Evolutionary conservation across 176 grass and related monocot species (phyloP).

Genomic region (Carex kokanica): DNA sequence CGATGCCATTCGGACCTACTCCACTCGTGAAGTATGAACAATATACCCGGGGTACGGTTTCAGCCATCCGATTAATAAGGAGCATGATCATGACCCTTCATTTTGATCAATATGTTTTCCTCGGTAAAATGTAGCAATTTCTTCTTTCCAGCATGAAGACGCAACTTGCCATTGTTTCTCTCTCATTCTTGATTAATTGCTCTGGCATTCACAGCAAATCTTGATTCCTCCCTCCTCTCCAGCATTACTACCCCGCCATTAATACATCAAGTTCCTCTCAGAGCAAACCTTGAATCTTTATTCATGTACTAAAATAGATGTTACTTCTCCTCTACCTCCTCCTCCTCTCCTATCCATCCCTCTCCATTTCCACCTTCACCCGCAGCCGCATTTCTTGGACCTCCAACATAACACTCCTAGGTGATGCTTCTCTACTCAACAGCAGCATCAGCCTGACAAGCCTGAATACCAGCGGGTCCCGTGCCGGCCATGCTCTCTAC

Average conservation of each 20-base stretch:
- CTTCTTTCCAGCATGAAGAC: not conserved
- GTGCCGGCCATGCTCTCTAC: constrained; percentile 45
- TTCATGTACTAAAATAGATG: not conserved
- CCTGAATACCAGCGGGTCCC: constrained; percentile 21
- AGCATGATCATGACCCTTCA: not conserved
- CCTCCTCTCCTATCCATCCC: not conserved
- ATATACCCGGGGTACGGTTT: not conserved
- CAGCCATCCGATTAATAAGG: not conserved
- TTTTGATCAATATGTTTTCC: not conserved
- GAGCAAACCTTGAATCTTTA: constrained; percentile 14
- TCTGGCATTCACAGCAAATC: not conserved
- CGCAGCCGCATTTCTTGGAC: constrained; percentile 53
- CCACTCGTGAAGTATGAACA: no score
- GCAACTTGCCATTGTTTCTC: not conserved
- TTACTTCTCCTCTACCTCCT: constrained; percentile 8
- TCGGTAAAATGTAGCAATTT: not conserved
- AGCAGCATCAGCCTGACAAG: constrained; percentile 44
- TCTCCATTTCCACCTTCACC: not conserved
- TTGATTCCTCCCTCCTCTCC: not conserved
- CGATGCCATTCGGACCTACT: no score
- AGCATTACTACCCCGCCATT: not conserved
- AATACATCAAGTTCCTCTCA: not conserved
- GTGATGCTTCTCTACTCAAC: constrained; percentile 47
- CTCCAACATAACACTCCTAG: constrained; percentile 69
- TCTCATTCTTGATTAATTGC: constrained; percentile 7